phyloP scores from a whole-genome alignment of 1,139 yeast species.

The Zhuliangozyma parablackwelliae region DNA sequence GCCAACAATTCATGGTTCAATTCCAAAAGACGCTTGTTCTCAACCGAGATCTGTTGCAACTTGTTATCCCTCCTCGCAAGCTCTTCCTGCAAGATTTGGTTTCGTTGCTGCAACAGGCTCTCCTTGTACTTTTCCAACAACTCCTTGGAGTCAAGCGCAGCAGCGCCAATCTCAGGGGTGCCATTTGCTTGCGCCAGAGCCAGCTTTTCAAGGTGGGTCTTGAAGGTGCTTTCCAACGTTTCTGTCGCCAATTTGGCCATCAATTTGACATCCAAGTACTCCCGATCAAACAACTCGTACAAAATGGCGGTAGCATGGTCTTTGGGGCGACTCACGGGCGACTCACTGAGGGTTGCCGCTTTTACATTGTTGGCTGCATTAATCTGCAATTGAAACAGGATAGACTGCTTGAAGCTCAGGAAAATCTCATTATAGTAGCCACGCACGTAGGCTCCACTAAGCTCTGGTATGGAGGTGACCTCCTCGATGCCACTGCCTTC shows the following conservation, averaged over 20 bases:
- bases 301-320: constrained; percentile 17
- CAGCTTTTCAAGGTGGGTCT: constrained; percentile 2
- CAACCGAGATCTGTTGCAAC: constrained; percentile 22
- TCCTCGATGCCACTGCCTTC: constrained; percentile 9
- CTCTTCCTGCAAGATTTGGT: constrained; percentile 21
- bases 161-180: neutral
- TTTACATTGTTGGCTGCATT: neutral
- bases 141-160: constrained; percentile 4
- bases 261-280: constrained; percentile 20
- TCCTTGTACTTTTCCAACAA: constrained; percentile 8
- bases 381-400: neutral
- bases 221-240: constrained; percentile 15
- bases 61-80: constrained; percentile 20
- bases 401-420: constrained; percentile 10
- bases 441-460: constrained; percentile 26
- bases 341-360: too few species aligned
- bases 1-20: constrained; percentile 28
- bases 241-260: constrained; percentile 22
- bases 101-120: constrained; percentile 13
- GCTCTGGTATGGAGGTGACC: constrained; percentile 24
- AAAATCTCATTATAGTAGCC: constrained; percentile 20
- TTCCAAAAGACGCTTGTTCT: constrained; percentile 30
- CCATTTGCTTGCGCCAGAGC: neutral
- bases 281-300: constrained; percentile 21
- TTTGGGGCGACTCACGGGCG: constrained; percentile 2